A percentile compares a stretch with the other conserved stretches of the same genome.
Conservation (phyloP, 2,329 filamentous ascomycete species). For the Diatrype stigma region DNA sequence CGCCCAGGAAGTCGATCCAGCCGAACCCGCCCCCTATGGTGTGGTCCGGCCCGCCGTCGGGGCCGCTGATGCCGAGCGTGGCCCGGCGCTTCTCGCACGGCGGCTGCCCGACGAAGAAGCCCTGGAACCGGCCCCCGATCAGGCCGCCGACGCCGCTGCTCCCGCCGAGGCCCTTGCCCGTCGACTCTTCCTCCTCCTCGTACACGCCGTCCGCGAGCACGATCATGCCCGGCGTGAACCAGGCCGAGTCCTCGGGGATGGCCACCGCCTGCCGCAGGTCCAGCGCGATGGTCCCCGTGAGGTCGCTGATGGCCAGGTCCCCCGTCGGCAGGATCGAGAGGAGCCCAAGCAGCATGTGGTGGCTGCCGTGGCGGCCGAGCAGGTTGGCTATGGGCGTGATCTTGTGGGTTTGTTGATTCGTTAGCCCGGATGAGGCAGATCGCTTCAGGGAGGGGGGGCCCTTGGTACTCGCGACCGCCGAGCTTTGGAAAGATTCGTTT, state of each 20-base stretch:
- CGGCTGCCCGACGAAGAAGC: slow-evolving; percentile 85
- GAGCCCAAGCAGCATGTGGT: slow-evolving; percentile 82
- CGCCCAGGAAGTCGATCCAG: slow-evolving; percentile 93
- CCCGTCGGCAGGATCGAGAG: slow-evolving; percentile 78
- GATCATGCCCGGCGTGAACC: slow-evolving; percentile 95
- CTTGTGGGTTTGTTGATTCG: slow-evolving; percentile 66
- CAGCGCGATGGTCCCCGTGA: slow-evolving; percentile 81
- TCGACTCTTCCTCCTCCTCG: slow-evolving; percentile 78
- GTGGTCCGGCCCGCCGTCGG: slow-evolving; percentile 53
- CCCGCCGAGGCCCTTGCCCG: slow-evolving; percentile 66
- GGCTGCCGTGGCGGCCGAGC: slow-evolving; percentile 74
- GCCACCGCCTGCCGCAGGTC: slow-evolving; percentile 77
- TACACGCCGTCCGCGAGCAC: slow-evolving; percentile 95
- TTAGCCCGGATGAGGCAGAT: slow-evolving; percentile 51
- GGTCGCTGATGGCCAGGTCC: slow-evolving; percentile 75
- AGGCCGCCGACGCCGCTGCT: slow-evolving; percentile 82
- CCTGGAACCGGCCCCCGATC: slow-evolving; percentile 88
- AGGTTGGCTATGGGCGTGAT: slow-evolving; percentile 80
- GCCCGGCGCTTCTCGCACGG: slow-evolving; percentile 80
- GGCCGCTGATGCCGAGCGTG: slow-evolving; percentile 68
- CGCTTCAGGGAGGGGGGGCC: slow-evolving; percentile 50
- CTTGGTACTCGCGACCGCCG: slow-evolving; percentile 62
- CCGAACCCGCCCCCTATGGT: slow-evolving; percentile 80
- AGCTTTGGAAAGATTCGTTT: slow-evolving; percentile 88
- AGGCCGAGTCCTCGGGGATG: slow-evolving; percentile 80